Evolutionary conservation across 75 land plant species (phyloP).

Genomic region (Isoetes taiwanensis): DNA sequence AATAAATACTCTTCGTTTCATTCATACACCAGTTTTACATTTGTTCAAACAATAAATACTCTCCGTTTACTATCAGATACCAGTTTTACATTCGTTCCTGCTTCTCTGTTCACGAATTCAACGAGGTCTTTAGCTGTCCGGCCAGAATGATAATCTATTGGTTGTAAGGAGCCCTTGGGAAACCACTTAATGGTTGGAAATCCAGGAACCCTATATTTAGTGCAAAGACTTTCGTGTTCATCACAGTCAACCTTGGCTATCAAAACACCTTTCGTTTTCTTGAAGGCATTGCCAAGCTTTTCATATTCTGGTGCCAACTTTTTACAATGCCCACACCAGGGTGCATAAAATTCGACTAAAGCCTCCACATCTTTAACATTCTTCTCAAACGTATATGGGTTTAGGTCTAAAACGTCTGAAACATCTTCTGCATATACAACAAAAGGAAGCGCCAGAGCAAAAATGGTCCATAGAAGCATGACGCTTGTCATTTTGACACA

Average conservation of each 20-base stretch:
- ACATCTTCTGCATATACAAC: too few relatives aligned
- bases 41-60: too few relatives aligned
- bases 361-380: conserved; percentile 71
- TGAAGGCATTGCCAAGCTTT: conserved; percentile 71
- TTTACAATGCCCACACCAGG: conserved; percentile 99
- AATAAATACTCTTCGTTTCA: too few relatives aligned
- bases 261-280: conserved; percentile 68
- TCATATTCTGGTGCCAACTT: conserved; percentile 97
- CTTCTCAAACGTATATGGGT: conserved; percentile 57
- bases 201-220: conserved; percentile 74
- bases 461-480: too few relatives aligned
- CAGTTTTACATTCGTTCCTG: too few relatives aligned
- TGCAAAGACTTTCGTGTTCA: conserved; percentile 74
- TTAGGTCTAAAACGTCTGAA: conserved; percentile 71
- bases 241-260: conserved; percentile 99
- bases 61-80: too few relatives aligned
- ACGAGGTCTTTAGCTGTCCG: conserved; percentile 75
- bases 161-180: conserved; percentile 84
- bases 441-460: too few relatives aligned
- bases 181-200: conserved; percentile 99
- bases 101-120: conserved; percentile 88
- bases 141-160: conserved; percentile 88
- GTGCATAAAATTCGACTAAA: conserved; percentile 95
- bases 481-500: too few relatives aligned
- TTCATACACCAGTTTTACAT: too few relatives aligned